Conservation (phyloP, 257 asterid species). For the Ballota nigra region DNA sequence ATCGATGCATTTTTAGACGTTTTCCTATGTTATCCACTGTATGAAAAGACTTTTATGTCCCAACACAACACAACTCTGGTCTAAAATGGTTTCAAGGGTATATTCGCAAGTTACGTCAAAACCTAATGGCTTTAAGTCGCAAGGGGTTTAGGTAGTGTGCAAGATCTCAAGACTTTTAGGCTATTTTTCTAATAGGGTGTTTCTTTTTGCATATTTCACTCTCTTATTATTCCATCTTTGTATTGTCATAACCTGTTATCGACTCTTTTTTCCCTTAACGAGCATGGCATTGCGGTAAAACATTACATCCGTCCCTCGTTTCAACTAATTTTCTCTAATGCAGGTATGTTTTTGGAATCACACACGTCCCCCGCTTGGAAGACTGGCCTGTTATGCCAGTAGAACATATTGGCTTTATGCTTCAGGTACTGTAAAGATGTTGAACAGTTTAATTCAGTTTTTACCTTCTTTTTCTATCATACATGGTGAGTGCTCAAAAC, state of each 20-base stretch:
- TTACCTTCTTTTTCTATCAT: neutral
- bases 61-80: neutral
- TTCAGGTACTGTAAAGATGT: no score
- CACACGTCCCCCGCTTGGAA: constrained; percentile 91
- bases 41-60: neutral
- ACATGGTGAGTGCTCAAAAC: no score
- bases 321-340: constrained; percentile 17
- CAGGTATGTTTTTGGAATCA: constrained; percentile 93
- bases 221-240: no score
- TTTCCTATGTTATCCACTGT: neutral
- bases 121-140: neutral
- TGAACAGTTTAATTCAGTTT: no score
- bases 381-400: constrained; percentile 99
- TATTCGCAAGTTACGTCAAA: neutral
- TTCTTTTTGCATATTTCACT: neutral
- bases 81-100: neutral
- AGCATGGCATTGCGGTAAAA: neutral
- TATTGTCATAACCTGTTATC: no score
- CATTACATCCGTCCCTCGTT: neutral
- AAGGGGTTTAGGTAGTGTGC: neutral
- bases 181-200: neutral
- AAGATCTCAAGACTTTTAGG: neutral
- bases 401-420: constrained; percentile 85
- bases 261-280: no score
- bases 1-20: neutral